Evolutionary conservation across 2,329 filamentous ascomycete species (phyloP).

Genomic region (Exophiala phaeomuriformis): DNA sequence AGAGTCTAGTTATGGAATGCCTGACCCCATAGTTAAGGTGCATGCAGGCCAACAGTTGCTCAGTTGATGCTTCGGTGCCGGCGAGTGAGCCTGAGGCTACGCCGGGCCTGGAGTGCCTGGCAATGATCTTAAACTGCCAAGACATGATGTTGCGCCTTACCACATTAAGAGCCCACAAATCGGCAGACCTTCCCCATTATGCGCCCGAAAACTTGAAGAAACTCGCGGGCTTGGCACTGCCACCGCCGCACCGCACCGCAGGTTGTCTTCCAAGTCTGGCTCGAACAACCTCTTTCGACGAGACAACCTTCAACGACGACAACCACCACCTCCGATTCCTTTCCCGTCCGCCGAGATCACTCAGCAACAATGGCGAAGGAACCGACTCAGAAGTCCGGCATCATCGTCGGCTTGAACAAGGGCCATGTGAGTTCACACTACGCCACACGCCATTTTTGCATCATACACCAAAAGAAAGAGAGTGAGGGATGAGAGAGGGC

Average conservation of each 20-base stretch:
- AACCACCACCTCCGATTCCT: slow-evolving; percentile 1
- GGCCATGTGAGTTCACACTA: slow-evolving; percentile 54
- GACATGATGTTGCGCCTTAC: slow-evolving; percentile 6
- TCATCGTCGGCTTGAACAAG: slow-evolving; percentile 57
- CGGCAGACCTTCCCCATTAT: slow-evolving; percentile 11
- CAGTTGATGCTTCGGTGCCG: too few relatives aligned
- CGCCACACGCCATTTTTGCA: too few relatives aligned
- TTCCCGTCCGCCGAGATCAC: slow-evolving; percentile 25
- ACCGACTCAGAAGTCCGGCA: slow-evolving; percentile 39
- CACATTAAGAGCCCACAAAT: slow-evolving; percentile 13
- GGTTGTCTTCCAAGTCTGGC: background rate
- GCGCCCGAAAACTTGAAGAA: background rate
- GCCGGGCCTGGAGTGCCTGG: background rate
- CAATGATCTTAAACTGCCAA: slow-evolving; percentile 7
- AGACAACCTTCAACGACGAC: slow-evolving; percentile 5
- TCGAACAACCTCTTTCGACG: background rate
- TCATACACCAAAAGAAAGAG: too few relatives aligned
- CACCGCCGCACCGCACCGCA: background rate
- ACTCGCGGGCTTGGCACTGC: background rate
- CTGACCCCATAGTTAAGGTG: background rate
- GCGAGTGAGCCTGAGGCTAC: too few relatives aligned
- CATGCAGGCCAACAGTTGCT: background rate
- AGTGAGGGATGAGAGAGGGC: too few relatives aligned
- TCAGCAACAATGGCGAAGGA: slow-evolving; percentile 43
- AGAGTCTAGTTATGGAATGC: background rate